A percentile compares a stretch with the other conserved stretches of the same genome.
These are phyloP conservation scores for Bipolaris bicolor DNA, from an alignment of 2,329 filamentous ascomycete species.

Conservation along the genomic window DNA sequence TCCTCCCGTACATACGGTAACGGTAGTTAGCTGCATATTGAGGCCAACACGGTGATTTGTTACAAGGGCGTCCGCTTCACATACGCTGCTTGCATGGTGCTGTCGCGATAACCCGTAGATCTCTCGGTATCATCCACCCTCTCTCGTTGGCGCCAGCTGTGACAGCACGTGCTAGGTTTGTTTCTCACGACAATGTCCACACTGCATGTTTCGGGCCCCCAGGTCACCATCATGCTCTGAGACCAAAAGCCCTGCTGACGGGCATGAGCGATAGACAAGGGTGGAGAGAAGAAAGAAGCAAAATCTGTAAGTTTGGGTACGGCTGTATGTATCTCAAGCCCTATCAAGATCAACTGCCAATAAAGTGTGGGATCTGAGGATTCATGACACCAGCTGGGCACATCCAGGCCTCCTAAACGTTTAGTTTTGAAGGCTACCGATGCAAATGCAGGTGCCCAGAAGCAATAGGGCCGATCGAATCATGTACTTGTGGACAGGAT, in stretches of 20 bases:
- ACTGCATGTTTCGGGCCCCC: conserved; percentile 14
- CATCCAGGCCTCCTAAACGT: conserved; percentile 10
- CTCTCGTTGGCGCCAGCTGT: conserved; percentile 16
- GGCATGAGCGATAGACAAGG: conserved; percentile 31
- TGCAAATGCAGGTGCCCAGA: conserved; percentile 1
- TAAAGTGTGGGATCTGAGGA: conserved; percentile 12
- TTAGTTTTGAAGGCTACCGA: background rate
- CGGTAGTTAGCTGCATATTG: conserved; percentile 20
- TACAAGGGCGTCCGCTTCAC: conserved; percentile 19
- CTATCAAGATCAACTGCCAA: conserved; percentile 8
- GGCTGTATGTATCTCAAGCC: conserved; percentile 11
- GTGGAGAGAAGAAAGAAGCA: conserved; percentile 6
- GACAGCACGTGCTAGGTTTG: conserved; percentile 10
- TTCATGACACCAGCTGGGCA: conserved; percentile 13
- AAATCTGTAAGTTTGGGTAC: conserved; percentile 8
- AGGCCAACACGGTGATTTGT: conserved; percentile 31
- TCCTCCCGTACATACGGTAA: conserved; percentile 34
- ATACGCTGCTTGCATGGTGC: conserved; percentile 23
- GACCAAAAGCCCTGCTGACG: conserved; percentile 28
- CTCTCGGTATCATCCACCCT: conserved; percentile 15
- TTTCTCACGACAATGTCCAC: conserved; percentile 20
- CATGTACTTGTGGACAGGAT: conserved; percentile 17
- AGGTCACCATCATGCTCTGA: conserved; percentile 4
- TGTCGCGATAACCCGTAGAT: conserved; percentile 22
- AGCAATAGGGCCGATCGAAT: conserved; percentile 10